A percentile compares a stretch with the other conserved stretches of the same genome.
phyloP scores from a whole-genome alignment of 371 early-diverging fungal genomes.

The Phascolomyces articulosus region DNA sequence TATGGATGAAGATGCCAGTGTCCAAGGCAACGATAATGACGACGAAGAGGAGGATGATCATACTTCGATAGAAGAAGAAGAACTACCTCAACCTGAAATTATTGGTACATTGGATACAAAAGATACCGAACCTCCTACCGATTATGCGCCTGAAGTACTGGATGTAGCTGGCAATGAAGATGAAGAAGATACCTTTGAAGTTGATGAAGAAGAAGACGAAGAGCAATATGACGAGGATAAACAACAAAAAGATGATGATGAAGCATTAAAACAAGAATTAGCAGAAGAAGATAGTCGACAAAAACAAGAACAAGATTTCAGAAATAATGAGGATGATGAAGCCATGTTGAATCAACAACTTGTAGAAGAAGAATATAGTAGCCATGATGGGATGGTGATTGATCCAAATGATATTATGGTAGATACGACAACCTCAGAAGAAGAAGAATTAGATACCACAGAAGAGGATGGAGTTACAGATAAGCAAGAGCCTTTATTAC shows the following conservation, averaged over 20 bases:
- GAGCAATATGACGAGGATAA: not conserved
- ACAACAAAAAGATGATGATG: not conserved
- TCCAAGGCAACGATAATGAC: not conserved
- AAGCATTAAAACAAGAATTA: not conserved
- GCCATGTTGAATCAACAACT: not conserved
- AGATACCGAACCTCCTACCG: not conserved
- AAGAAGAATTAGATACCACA: no score
- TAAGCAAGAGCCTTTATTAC: not conserved
- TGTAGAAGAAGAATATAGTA: not conserved
- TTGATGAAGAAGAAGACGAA: constrained; percentile 8
- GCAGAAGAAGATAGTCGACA: not conserved
- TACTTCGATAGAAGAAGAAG: not conserved
- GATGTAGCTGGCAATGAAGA: constrained; percentile 5
- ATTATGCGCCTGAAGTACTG: constrained; percentile 10
- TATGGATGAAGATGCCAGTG: not conserved
- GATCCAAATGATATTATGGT: not conserved
- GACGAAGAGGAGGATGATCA: not conserved
- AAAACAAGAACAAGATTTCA: not conserved
- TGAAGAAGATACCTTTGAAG: not conserved
- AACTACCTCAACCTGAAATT: constrained; percentile 1
- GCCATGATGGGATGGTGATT: not conserved
- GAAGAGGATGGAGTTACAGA: not conserved
- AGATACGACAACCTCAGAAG: no score
- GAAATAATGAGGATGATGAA: not conserved
- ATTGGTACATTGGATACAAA: constrained; percentile 7